Base-by-base conservation (phyloP, 352 stramenopile species). In the Globisporangium sylvaticum region DNA sequence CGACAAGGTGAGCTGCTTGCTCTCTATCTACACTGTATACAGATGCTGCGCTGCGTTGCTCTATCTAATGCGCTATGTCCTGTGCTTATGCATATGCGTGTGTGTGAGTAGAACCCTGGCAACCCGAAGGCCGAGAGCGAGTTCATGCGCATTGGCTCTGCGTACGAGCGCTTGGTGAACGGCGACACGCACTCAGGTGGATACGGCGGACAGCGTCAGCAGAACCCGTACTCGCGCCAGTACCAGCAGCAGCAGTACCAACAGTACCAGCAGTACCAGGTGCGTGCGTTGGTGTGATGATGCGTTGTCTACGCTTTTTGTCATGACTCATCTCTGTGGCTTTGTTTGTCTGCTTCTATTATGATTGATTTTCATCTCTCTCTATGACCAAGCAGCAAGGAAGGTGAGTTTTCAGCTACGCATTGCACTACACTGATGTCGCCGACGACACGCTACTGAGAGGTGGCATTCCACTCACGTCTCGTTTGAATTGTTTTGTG, bases 121-220 rank as follows among this genome's bases (percentile, higher is more conserved):
- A 87, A 92, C 60, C 75, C 82, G 1, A 54, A 88, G 10, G 87
- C 87, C 0, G 81, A 91, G 70, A 67, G 87, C 52, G 70, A 91
- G 68, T 95, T 95, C 56, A 84, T 93, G 81, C 81, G 80, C 48
- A 87, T 95, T 58, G 77, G 81, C 27, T 73, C 73, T 4, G 87
- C 87, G 0, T 95, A 95, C 72, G 84, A 95, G 57, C 71, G 72
- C 54, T 66, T 95, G 12, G 81, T 66, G 57, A 84, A 71, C 53
- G 73, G 69, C 25, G 62, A 73, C 10, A 75, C 71, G 4, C 52
- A 61, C 54, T 57, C 15, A 27, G 62, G 50, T 62, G 74, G 22
- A 61, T 58, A 75, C 8, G 39, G 39, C 4, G 39, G 39, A 0
- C 53, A 57, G 24, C 67, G 68, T 7, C 53, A 74, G 32, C 59